phyloP scores from a whole-genome alignment of 257 asterid species.

The Solanum lignicaule region DNA sequence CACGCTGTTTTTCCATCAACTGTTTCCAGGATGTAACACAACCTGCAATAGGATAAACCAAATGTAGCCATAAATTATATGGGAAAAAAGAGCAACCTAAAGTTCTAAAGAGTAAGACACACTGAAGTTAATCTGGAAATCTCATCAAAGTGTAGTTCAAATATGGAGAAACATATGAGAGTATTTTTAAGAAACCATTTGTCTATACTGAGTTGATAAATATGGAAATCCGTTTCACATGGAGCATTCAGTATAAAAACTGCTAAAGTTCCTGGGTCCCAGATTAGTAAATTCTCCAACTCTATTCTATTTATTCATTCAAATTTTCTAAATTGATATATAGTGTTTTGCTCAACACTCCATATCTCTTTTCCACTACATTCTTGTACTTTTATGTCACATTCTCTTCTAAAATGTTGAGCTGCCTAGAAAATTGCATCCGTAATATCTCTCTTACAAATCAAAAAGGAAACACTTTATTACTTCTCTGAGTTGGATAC shows the following conservation, averaged over 20 bases:
- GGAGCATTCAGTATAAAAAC: not conserved
- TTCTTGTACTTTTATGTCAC: not conserved
- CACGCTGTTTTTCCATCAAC: slow-evolving; percentile 20
- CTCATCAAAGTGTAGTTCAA: not conserved
- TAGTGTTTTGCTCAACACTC: not conserved
- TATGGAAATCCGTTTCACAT: not conserved
- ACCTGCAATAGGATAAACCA: slow-evolving; percentile 3
- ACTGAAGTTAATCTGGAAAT: not conserved
- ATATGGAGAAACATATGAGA: not conserved
- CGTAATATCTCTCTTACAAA: not conserved
- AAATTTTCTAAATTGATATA: not conserved
- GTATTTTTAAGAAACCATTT: not conserved
- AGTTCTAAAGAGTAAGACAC: not conserved
- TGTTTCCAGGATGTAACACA: slow-evolving; percentile 16
- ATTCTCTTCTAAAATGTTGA: not conserved
- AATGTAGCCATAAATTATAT: not conserved
- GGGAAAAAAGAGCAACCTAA: not conserved
- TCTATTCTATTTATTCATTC: not conserved
- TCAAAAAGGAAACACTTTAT: not conserved
- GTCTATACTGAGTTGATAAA: not conserved
- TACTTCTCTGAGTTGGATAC: not conserved
- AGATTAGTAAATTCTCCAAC: not conserved
- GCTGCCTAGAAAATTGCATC: not conserved
- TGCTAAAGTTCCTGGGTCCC: not conserved
- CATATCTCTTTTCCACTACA: not conserved